These are phyloP conservation scores for Trichosporon ovoides DNA, from an alignment of 1,284 basidiomycete species.

Conservation along the genomic window DNA sequence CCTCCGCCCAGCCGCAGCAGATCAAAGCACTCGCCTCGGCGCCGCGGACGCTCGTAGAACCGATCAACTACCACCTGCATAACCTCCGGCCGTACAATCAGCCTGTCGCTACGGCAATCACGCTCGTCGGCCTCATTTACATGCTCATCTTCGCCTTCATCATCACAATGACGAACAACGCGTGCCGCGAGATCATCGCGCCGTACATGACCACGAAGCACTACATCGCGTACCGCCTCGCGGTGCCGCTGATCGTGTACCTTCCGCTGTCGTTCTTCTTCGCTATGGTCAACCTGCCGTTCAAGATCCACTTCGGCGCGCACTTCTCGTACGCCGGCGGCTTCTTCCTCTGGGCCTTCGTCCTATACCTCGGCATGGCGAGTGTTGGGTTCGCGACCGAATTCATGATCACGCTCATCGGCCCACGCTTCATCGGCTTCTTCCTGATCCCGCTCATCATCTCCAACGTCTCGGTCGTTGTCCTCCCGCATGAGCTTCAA, in stretches of 20 bases:
- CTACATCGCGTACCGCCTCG: constrained; percentile 57
- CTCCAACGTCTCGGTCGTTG: constrained; percentile 60
- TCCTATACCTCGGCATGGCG: constrained; percentile 55
- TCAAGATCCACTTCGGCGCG: constrained; percentile 54
- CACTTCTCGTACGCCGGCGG: constrained; percentile 53
- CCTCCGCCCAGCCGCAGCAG: constrained; percentile 38
- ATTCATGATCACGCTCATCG: constrained; percentile 44
- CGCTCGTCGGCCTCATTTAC: constrained; percentile 65
- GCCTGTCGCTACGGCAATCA: constrained; percentile 65
- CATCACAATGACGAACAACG: constrained; percentile 51
- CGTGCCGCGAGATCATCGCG: constrained; percentile 48
- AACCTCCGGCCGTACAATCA: constrained; percentile 63
- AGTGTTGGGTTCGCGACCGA: constrained; percentile 58
- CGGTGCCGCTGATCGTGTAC: constrained; percentile 57
- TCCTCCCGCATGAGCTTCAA: constrained; percentile 61
- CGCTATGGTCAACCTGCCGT: constrained; percentile 59
- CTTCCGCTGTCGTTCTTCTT: constrained; percentile 62
- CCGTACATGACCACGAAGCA: constrained; percentile 55
- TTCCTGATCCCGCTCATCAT: constrained; percentile 56
- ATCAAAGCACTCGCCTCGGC: constrained; percentile 54
- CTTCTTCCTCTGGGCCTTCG: constrained; percentile 71
- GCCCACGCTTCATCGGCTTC: constrained; percentile 44
- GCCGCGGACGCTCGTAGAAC: constrained; percentile 57
- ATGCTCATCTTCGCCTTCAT: constrained; percentile 55
- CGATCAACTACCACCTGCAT: constrained; percentile 54